Evolutionary conservation across 768 basidiomycete species (phyloP), one percentile per base, ranked within the genome.

Genomic region (Russula griseocarnosa): DNA sequence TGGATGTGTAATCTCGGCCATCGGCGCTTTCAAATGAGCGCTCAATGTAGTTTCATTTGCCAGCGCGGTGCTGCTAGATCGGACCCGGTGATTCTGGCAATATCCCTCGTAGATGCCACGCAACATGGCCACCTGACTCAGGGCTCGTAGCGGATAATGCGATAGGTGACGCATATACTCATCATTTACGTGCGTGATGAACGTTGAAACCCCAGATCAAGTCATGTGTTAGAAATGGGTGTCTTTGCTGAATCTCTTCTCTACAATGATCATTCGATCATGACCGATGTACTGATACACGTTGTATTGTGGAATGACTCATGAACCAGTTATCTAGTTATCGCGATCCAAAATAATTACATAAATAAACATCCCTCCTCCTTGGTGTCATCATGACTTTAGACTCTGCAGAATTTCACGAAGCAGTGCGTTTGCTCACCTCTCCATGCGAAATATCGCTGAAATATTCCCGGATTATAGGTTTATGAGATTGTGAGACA

Each of bases 401-500:
- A 81, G 84, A 86, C 64, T 79, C 78, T 40, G 85, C 83, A 47
- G 82, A 85, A 71, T 86, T 86, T 68, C 85, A 86, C 59, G 82
- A 83, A 50, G 78, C 81, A 58, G 84, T 84, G 70, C 49, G 80
- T 70, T 14, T 14, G 18, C 28, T 28, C 28, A 18, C 24, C 14
- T n/a, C 34, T 55, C n/a, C 10, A 46, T 16, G 16, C 30, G n/a
- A 32, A 3, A 13, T 18, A 22, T 16, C 6, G 34, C 40, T 13
- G 53, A 42, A 42, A 55, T 30, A 9, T 49, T 24, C 14, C 11
- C 44, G 54, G 26, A 36, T 22, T 52, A 11, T 72, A 91, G 86
- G 90, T 92, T 5, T 92, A 92, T 63, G 78, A 86, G 36, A 78
- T 83, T 40, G 85, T 91, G 28, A 82, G 89, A 55, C 80, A 79